Evolutionary conservation across 78 protist species (phyloP).

Genomic region (Pigoraptor vietnamica): DNA sequence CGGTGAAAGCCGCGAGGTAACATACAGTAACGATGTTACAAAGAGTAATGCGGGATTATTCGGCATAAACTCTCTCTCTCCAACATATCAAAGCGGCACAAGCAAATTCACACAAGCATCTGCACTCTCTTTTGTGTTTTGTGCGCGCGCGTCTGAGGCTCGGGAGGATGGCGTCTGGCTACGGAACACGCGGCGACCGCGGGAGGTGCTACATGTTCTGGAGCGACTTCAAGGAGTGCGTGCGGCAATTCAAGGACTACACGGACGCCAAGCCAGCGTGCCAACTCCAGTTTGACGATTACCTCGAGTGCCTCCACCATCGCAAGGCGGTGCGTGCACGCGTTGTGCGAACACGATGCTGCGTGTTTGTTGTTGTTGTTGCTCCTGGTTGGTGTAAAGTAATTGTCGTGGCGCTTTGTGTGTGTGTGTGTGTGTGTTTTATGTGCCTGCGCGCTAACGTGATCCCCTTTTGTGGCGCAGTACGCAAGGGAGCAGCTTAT

Average conservation of each 20-base stretch:
- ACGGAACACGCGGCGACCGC: neutral
- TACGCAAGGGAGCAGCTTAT: too few relatives aligned
- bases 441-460: too few relatives aligned
- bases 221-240: neutral
- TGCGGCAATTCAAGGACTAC: neutral
- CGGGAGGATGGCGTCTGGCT: neutral
- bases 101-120: neutral
- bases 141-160: too few relatives aligned
- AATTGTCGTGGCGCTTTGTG: too few relatives aligned
- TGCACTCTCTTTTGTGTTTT: neutral
- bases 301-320: neutral
- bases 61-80: too few relatives aligned
- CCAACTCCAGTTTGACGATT: neutral
- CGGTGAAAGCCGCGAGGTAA: too few relatives aligned
- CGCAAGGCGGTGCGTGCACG: neutral
- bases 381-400: neutral
- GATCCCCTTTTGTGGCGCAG: too few relatives aligned
- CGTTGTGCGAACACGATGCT: neutral
- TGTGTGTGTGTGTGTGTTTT: too few relatives aligned
- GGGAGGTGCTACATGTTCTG: neutral
- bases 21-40: too few relatives aligned
- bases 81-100: neutral
- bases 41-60: too few relatives aligned
- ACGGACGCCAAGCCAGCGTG: neutral
- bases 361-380: neutral